Percentiles rank a stretch among this genome's conserved stretches.
These are phyloP conservation scores for Suillus bovinus DNA, from an alignment of 768 basidiomycete genomes.

Conservation along the genomic window DNA sequence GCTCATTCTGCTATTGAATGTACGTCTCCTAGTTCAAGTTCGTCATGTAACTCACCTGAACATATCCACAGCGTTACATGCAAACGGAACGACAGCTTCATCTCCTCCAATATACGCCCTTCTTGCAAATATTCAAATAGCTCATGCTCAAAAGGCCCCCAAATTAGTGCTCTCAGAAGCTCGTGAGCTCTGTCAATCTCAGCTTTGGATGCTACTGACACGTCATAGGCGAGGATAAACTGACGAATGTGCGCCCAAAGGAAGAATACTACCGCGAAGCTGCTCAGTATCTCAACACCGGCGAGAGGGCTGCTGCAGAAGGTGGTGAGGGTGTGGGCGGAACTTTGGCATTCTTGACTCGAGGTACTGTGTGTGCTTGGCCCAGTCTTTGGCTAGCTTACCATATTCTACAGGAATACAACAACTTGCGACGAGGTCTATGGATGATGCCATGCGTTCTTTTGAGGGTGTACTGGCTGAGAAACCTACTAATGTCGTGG, in stretches of 20 bases:
- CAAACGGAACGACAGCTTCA: slow-evolving; percentile 48
- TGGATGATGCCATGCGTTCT: slow-evolving; percentile 79
- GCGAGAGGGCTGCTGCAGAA: slow-evolving; percentile 53
- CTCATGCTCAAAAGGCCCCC: slow-evolving; percentile 79
- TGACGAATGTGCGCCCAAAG: slow-evolving; percentile 59
- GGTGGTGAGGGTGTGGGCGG: slow-evolving; percentile 59
- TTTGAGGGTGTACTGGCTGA: slow-evolving; percentile 79
- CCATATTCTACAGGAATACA: slow-evolving; percentile 60
- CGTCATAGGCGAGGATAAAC: slow-evolving; percentile 60
- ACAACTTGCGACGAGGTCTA: slow-evolving; percentile 73
- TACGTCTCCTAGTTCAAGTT: slow-evolving; percentile 35
- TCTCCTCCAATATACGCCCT: slow-evolving; percentile 78
- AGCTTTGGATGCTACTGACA: slow-evolving; percentile 1
- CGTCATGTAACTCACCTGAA: slow-evolving; percentile 7
- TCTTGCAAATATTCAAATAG: slow-evolving; percentile 83
- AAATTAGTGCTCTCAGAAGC: slow-evolving; percentile 73
- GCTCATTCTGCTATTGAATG: slow-evolving; percentile 66
- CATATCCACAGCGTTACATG: slow-evolving; percentile 46
- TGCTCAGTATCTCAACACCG: slow-evolving; percentile 63
- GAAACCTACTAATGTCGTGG: slow-evolving; percentile 86
- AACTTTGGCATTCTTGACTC: slow-evolving; percentile 60
- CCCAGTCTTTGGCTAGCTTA: not conserved
- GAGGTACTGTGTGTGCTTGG: slow-evolving; percentile 45
- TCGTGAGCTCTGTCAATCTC: slow-evolving; percentile 48
- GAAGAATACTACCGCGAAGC: slow-evolving; percentile 72